Conservation (phyloP, 202 grass and related monocot species). For the Zoysia matrella region DNA sequence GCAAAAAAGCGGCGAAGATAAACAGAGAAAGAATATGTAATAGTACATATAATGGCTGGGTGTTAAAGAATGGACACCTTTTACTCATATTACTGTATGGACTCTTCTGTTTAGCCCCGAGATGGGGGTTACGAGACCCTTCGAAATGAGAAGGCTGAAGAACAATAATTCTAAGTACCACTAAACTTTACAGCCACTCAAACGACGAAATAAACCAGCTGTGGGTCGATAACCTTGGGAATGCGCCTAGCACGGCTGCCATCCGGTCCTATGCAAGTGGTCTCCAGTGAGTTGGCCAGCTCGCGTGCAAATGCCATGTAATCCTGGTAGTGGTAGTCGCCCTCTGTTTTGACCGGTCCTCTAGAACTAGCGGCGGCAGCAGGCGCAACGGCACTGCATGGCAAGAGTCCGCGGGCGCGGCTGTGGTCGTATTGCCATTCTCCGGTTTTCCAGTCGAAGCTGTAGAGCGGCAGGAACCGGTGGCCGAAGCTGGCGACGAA, state of each 20-base stretch:
- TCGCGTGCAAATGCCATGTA: conserved; percentile 44
- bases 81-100: too few species aligned
- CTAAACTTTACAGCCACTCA: conserved; percentile 3
- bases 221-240: conserved; percentile 36
- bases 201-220: conserved; percentile 37
- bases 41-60: too few species aligned
- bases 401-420: conserved; percentile 24
- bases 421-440: conserved; percentile 43
- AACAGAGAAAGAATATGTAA: too few species aligned
- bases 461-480: conserved; percentile 53
- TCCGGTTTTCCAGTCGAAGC: conserved; percentile 54
- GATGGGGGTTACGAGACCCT: too few species aligned
- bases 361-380: too few species aligned
- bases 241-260: background rate
- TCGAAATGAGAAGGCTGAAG: too few species aligned
- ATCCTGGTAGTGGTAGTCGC: conserved; percentile 2
- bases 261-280: background rate
- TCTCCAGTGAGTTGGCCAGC: conserved; percentile 21
- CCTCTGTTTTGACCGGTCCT: conserved; percentile 24
- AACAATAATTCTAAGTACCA: too few species aligned
- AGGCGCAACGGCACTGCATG: background rate
- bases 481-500: conserved; percentile 42
- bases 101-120: too few species aligned
- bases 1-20: too few species aligned
- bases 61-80: too few species aligned